A percentile compares a stretch with the other conserved stretches of the same genome.
These are phyloP conservation scores for Smallanthus sonchifolius DNA, from an alignment of 129 eudicot genomes.

Conservation along the genomic window DNA sequence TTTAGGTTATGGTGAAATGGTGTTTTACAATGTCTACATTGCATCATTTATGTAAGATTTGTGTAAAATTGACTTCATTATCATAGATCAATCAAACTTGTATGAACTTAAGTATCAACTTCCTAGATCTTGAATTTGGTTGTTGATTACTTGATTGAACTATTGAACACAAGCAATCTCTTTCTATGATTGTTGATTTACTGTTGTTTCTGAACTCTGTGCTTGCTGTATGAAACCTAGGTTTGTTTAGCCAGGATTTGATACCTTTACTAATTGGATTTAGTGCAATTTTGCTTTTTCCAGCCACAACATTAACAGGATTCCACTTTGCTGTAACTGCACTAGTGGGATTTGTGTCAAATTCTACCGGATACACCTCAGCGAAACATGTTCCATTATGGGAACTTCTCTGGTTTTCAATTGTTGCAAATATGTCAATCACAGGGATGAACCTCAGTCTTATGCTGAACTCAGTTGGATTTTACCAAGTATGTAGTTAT, in stretches of 20 bases:
- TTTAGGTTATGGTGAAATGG: background rate
- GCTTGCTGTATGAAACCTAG: background rate
- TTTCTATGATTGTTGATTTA: background rate
- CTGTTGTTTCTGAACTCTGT: too few relatives aligned
- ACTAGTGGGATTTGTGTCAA: conserved; percentile 70
- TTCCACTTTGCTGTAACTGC: conserved; percentile 85
- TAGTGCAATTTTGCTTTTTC: conserved; percentile 19
- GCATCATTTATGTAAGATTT: background rate
- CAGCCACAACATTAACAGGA: conserved; percentile 93
- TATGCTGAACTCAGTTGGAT: conserved; percentile 87
- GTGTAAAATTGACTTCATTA: background rate
- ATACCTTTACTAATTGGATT: conserved; percentile 12
- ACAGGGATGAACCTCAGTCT: conserved; percentile 93
- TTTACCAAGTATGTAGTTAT: conserved; percentile 56
- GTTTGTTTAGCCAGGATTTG: background rate
- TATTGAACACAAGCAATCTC: background rate
- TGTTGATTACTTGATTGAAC: background rate
- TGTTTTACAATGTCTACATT: conserved; percentile 2
- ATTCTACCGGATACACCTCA: conserved; percentile 72
- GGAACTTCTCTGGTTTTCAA: conserved; percentile 89
- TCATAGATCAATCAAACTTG: conserved; percentile 5
- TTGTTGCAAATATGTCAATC: conserved; percentile 84
- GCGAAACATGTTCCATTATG: conserved; percentile 83
- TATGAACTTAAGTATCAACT: background rate
- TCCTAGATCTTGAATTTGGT: conserved; percentile 2